Percentiles rank a stretch among this genome's conserved stretches.
Conservation (phyloP, 192 early-diverging fungal species). For the Pilaira anomala region DNA sequence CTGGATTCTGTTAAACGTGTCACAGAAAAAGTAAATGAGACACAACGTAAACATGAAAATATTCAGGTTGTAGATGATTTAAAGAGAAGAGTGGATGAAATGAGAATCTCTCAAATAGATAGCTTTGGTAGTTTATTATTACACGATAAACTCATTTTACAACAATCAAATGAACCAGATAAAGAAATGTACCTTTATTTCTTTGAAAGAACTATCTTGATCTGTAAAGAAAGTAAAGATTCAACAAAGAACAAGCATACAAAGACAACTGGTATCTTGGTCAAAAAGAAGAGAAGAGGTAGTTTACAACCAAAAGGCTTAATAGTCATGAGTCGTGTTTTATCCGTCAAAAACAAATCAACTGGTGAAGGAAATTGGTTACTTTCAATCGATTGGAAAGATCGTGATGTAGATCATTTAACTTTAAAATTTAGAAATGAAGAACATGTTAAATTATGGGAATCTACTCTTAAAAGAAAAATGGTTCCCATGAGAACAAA, state of each 20-base stretch:
- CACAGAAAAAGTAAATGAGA: constrained; percentile 88
- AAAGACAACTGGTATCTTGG: constrained; percentile 37
- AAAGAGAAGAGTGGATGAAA: constrained; percentile 82
- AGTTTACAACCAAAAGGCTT: constrained; percentile 78
- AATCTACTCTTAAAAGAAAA: constrained; percentile 68
- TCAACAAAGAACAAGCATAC: constrained; percentile 36
- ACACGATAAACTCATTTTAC: constrained; percentile 84
- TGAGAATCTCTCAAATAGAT: constrained; percentile 78
- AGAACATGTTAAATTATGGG: constrained; percentile 93
- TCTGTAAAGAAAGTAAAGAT: constrained; percentile 80
- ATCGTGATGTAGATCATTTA: constrained; percentile 79
- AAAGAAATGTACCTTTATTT: constrained; percentile 84
- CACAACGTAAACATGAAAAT: constrained; percentile 87
- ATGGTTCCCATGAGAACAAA: constrained; percentile 28
- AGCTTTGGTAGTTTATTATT: constrained; percentile 82
- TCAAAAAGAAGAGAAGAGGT: constrained; percentile 60
- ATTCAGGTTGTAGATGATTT: constrained; percentile 74
- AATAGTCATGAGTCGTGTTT: constrained; percentile 82
- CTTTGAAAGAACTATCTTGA: constrained; percentile 90
- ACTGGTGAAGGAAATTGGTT: constrained; percentile 33
- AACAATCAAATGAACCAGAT: constrained; percentile 66
- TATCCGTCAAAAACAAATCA: constrained; percentile 27
- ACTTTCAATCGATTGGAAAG: constrained; percentile 85
- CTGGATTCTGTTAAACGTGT: constrained; percentile 78
- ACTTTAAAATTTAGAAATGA: constrained; percentile 84